Evolutionary conservation across 108 stramenopile genomes (phyloP), one percentile per base, ranked within the genome.

Genomic region (Epithemia pelagica): DNA sequence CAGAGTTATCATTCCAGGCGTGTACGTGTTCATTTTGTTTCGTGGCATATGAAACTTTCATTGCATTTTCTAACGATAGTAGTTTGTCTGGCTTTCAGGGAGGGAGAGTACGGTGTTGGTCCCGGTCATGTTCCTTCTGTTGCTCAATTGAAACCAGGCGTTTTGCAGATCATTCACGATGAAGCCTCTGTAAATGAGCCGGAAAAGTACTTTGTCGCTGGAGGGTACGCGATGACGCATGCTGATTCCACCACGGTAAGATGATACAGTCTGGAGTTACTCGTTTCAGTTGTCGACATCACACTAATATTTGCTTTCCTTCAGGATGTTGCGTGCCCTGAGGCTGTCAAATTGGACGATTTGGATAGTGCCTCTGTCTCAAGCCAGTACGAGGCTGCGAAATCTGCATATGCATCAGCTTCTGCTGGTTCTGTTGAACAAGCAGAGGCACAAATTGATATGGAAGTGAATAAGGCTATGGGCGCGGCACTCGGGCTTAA

Each of bases 171-270:
- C 58, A 33, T 92, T 60, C 92, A 92, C 74, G 87, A 89, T 52
- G 83, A 82, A 72, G 90, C 85, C 23, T 65, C 62, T 21, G 30
- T 59, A 8, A 32, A 64, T 29, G 97, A 94, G 68, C 69, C 82
- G 27, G 97, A 98, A 80, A 97, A 97, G 75, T 98, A 91, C 72
- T 98, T 98, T 76, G 95, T 98, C 30, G 78, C 93, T 19, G 97
- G 96, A 61, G 97, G 97, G 57, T 97, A 95, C 67, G 88, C 97
- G 24, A 74, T 97, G 71, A 96, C 94, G 59, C 93, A 95, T 68
- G 86, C 85, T 54, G 83, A 90, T 61, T 94, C 92, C 5, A 82
- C 86, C 24, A 96, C 97, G 65, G 94, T 95, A 74, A 83, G 92
- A 85, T 15, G 28, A 0, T 32, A 46, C 37, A 5, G 37, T 10